A percentile compares a stretch with the other conserved stretches of the same genome.
Evolutionary conservation across 2,329 filamentous ascomycete species (phyloP).

Genomic region (Pyrenochaeta sp.): DNA sequence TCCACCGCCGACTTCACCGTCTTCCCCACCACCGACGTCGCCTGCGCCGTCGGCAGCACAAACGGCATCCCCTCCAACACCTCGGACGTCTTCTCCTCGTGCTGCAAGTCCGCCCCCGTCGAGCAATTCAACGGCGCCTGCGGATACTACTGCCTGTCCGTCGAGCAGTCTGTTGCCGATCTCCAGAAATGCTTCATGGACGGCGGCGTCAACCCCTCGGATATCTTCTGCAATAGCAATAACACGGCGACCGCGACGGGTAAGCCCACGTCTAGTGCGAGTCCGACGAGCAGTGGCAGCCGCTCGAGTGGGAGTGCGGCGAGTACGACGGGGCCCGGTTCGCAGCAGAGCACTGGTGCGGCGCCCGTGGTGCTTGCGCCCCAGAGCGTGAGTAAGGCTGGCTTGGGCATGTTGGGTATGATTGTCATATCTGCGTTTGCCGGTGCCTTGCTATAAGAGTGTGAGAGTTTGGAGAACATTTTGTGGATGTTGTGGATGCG

Average conservation of each 20-base stretch:
- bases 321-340: slow-evolving; percentile 7
- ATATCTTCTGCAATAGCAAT: slow-evolving; percentile 37
- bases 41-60: slow-evolving; percentile 37
- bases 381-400: slow-evolving; percentile 35
- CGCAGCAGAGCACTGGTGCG: slow-evolving; percentile 17
- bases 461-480: no score
- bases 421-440: slow-evolving; percentile 33
- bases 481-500: neutral
- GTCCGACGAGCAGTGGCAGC: slow-evolving; percentile 13
- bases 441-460: slow-evolving; percentile 34
- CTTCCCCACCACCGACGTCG: slow-evolving; percentile 36
- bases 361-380: slow-evolving; percentile 17
- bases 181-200: slow-evolving; percentile 39
- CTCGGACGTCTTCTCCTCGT: slow-evolving; percentile 28
- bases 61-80: slow-evolving; percentile 34
- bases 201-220: slow-evolving; percentile 24
- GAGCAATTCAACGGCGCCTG: slow-evolving; percentile 38
- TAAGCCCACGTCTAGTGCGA: slow-evolving; percentile 20
- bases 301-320: slow-evolving; percentile 6
- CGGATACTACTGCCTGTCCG: slow-evolving; percentile 39
- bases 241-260: slow-evolving; percentile 37
- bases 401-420: slow-evolving; percentile 37
- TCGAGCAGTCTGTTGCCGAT: slow-evolving; percentile 34
- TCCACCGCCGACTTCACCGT: slow-evolving; percentile 29
- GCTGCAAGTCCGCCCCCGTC: slow-evolving; percentile 43